Evolutionary conservation across 1,284 basidiomycete species (phyloP), one percentile per base, ranked within the genome.

Genomic region (Farysia itapuensis): DNA sequence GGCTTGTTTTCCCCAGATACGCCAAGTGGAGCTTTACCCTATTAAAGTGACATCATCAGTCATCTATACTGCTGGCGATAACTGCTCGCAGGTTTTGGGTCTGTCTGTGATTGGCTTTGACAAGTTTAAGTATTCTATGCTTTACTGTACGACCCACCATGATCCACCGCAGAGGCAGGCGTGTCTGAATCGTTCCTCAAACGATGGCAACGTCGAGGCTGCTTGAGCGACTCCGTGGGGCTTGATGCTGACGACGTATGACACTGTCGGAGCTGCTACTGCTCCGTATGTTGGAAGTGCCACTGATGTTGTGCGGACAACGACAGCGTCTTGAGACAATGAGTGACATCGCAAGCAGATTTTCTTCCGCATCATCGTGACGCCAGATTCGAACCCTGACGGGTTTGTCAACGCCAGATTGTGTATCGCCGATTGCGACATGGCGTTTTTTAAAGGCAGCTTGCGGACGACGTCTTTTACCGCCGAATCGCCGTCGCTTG

Each of bases 141-240:
- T n/a, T n/a, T n/a, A n/a, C n/a, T n/a, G n/a, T n/a, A n/a, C n/a
- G n/a, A 48, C 47, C 58, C 58, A 61, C 58, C 58, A 61, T 21
- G 15, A 6, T 0, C 58, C 58, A 12, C 58, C 58, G 36, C 58
- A 61, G 5, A 61, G 25, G 42, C 58, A 61, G 16, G 2, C n/a
- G 21, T 23, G 40, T 18, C 38, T 47, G 28, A 52, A 58, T 5
- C 26, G 26, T n/a, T 28, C 26, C 26, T 28, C 26, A n/a, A 28
- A 28, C n/a, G n/a, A n/a, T n/a, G n/a, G n/a, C n/a, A n/a, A n/a
- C 11, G 26, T 28, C 26, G 26, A 28, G 9, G 26, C 26, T 28
- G 9, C n/a, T 9, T n/a, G 11, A n/a, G 26, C 9, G 9, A n/a
- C 26, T 28, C n/a, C n/a, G 26, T n/a, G 11, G 26, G 26, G n/a